Evolutionary conservation across 345 rosid genomes (phyloP), one percentile per base, ranked within the genome.

Genomic region (Eucalyptus leucophloia): DNA sequence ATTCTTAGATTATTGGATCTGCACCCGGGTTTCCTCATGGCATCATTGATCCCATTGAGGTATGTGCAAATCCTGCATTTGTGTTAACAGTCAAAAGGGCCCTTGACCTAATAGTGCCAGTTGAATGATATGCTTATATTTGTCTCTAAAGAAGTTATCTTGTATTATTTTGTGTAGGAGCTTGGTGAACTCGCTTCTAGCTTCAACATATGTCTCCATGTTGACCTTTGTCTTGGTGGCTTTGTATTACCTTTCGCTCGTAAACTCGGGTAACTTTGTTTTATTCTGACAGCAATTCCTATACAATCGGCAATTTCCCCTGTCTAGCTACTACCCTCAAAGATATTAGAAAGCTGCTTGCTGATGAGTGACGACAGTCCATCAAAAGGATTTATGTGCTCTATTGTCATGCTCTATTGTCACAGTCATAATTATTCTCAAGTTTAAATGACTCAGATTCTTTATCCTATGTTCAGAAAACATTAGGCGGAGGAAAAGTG

Each of bases 21-120:
- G 98, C 99, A 49, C 99, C 99, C 56, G 99, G 99, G 44, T 98
- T 91, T 90, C 99, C 99, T 93, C 99, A 98, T 91, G 99, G 99
- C 91, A 95, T 98, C 91, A 95, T 98, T 44, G 99, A 97, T 90
- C 99, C 99, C 89, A 98, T 98, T 89, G 97, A 97, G 98, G 99
- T 97, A 90, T 86, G 93, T 87, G 88, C 56, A 51, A 83, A 32
- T 80, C 89, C 85, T 32, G 12, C 34, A n/a, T 83, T 88, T 72
- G 77, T 58, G 14, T 15, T 90, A n/a, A 49, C 37, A 88, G 49
- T 69, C 32, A 44, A 21, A 49, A 23, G 42, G 80, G 65, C 87
- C 45, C 37, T 51, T 54, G 87, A 86, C 58, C 44, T 32, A 21
- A 86, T 40, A 11, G 83, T 37, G 45, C 28, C 45, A 37, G 83